Evolutionary conservation across 2,329 filamentous ascomycete species (phyloP), one percentile per base, ranked within the genome.

Genomic region (Aureobasidium mangrovei): DNA sequence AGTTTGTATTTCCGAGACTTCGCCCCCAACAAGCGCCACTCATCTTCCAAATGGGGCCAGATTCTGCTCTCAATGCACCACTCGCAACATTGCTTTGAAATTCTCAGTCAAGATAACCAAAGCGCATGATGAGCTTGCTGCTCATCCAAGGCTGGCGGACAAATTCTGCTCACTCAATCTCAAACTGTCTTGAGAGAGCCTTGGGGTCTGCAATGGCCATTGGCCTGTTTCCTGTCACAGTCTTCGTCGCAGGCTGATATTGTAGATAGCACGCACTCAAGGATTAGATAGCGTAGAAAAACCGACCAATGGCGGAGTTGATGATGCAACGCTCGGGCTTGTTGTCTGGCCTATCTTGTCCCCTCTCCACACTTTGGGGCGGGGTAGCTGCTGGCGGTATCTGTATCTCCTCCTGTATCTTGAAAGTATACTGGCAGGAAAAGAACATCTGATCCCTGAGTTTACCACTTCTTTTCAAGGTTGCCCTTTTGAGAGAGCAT

Each of bases 291-390:
- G 47, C 29, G 36, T 51, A 7, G 40, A 32, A 7, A 53, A 10
- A 12, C 40, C 31, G 49, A 53, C 49, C 49, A 53, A 53, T 53
- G n/a, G 49, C 49, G 24, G 12, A 10, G 39, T 40, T 43, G 49
- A 53, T 44, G 49, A 53, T 53, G 26, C 47, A 51, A 51, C 46
- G 46, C 39, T 32, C 36, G 39, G 49, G 35, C 49, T 44, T 41
- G 28, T 51, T 29, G 10, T 7, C 32, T 8, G 38, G 38, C 47
- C 39, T 52, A 53, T 53, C 49, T 53, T 24, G 29, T 38, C 28
- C 27, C 24, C 48, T 52, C 48, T 29, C 28, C 48, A 36, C 31
- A 12, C n/a, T 43, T 41, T 42, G 38, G 54, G 48, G 53, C 38
- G 44, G 47, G 41, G 36, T 46, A 45, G n/a, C 6, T 6, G 7